These are phyloP conservation scores for Mycena amicta DNA, from an alignment of 768 basidiomycete genomes.

Conservation along the genomic window DNA sequence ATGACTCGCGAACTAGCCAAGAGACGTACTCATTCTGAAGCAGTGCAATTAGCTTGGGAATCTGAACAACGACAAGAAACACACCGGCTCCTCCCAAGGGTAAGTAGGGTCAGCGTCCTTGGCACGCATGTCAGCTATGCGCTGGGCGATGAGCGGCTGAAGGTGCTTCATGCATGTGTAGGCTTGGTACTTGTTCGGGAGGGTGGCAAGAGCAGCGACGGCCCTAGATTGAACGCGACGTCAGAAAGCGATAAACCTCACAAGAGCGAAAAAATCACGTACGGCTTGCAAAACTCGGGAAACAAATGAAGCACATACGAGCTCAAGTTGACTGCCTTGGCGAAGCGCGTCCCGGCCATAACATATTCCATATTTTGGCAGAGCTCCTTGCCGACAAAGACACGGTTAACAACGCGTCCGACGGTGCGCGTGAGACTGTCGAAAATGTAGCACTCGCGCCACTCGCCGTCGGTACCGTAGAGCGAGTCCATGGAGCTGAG, in stretches of 20 bases:
- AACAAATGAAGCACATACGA: background rate
- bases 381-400: slow-evolving; percentile 8
- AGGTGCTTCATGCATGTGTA: background rate
- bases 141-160: background rate
- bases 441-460: slow-evolving; percentile 2
- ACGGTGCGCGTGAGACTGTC: background rate
- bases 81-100: background rate
- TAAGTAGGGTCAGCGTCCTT: background rate
- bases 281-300: background rate
- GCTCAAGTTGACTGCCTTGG: background rate
- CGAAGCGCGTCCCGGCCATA: background rate
- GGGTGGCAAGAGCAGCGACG: background rate
- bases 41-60: background rate
- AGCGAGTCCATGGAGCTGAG: background rate
- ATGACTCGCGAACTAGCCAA: slow-evolving; percentile 9
- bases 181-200: background rate
- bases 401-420: slow-evolving; percentile 7
- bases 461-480: slow-evolving; percentile 1
- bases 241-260: background rate
- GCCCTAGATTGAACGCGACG: too few relatives aligned
- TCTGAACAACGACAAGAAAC: background rate
- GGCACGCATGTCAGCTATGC: background rate
- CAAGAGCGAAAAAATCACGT: background rate
- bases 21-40: slow-evolving; percentile 2
- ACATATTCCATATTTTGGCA: slow-evolving; percentile 2